Evolutionary conservation across 1,284 basidiomycete species (phyloP), one percentile per base, ranked within the genome.

Genomic region (Fistulinella cinereoalba): DNA sequence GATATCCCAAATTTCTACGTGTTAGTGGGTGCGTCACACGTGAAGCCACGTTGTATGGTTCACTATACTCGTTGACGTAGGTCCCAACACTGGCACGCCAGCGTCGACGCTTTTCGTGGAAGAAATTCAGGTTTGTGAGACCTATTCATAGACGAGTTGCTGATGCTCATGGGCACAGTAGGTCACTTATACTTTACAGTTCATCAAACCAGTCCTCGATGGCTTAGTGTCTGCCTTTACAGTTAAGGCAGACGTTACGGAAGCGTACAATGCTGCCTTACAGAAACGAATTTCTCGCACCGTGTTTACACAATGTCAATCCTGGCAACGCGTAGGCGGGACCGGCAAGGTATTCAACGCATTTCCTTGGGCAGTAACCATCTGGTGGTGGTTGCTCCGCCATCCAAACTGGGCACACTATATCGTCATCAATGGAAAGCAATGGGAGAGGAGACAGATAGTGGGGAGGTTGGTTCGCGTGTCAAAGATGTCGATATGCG

Each of bases 1-100:
- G 63, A 60, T 19, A 70, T 71, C 31, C 71, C 71, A 0, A 73
- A 72, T 45, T 65, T 68, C 47, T 69, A 68, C 50, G 58, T 64
- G 53, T 37, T 70, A 4, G 42, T 51, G n/a, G 60, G 61, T 59
- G 18, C 16, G 56, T 44, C 32, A 6, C 27, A 22, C 15, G 22
- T 31, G 21, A 18, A 16, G 39, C 19, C 15, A 5, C 9, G 12
- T 27, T 12, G 3, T 25, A 18, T 36, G 24, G 33, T 4, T 21
- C 40, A 27, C 19, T n/a, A 10, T 18, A 29, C 6, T n/a, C n/a
- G 6, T 31, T 21, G 21, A 29, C 16, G 1, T 18, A 64, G 58
- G 62, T n/a, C 64, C 66, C 9, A 67, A 66, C 45, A 61, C 62
- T 0, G 64, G 61, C 28, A 67, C 65, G 4, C 44, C 60, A 13